Evolutionary conservation across 2,329 filamentous ascomycete genomes (phyloP).

Genomic region (Ophiocordyceps robertsii): DNA sequence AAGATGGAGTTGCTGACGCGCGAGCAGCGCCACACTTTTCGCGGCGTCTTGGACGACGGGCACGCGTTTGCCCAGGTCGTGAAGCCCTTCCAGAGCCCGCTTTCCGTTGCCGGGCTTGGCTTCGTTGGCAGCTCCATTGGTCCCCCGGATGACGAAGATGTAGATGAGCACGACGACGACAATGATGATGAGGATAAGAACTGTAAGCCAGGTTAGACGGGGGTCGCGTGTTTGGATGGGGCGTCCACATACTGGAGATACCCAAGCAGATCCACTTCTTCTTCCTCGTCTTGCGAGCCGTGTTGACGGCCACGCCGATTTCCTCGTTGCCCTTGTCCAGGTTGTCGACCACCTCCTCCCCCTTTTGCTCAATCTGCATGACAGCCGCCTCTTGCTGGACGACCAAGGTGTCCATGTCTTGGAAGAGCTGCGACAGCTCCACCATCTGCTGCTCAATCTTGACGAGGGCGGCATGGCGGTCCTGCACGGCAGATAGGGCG

Average conservation of each 20-base stretch:
- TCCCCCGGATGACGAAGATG: conserved; percentile 24
- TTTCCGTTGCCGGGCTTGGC: neutral
- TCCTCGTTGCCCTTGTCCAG: conserved; percentile 75
- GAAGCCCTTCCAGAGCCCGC: conserved; percentile 2
- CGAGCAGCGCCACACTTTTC: conserved; percentile 2
- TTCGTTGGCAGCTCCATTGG: conserved; percentile 10
- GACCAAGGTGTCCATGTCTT: conserved; percentile 76
- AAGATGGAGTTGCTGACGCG: conserved; percentile 10
- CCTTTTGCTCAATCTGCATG: conserved; percentile 71
- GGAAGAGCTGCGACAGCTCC: conserved; percentile 76
- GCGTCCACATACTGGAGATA: conserved; percentile 42
- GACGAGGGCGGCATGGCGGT: conserved; percentile 74
- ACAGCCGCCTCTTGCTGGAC: conserved; percentile 76
- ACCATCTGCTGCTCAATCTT: conserved; percentile 88
- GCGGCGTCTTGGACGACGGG: conserved; percentile 3
- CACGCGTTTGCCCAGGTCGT: conserved; percentile 1
- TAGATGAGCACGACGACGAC: conserved; percentile 37
- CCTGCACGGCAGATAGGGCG: conserved; percentile 65
- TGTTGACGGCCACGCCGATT: conserved; percentile 68
- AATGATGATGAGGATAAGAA: conserved; percentile 38
- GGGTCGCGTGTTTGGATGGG: neutral
- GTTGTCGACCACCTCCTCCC: conserved; percentile 73
- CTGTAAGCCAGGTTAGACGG: conserved; percentile 19
- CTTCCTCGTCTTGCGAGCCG: conserved; percentile 64
- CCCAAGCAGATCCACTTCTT: conserved; percentile 97